Percentiles rank a stretch among this genome's conserved stretches.
Conservation (phyloP, 1,284 basidiomycete species). For the Sphaerobolus stellatus region DNA sequence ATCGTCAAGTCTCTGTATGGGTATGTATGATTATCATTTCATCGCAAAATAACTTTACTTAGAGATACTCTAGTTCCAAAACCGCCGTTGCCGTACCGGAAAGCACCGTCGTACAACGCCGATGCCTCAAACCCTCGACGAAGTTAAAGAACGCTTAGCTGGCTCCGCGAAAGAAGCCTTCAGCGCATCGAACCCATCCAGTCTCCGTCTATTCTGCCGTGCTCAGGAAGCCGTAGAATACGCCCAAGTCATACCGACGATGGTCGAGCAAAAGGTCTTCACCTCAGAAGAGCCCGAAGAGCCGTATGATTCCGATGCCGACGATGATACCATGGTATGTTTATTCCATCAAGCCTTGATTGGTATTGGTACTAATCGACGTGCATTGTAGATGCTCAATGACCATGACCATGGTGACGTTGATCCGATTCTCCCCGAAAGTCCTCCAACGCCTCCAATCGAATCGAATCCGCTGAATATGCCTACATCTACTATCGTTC, state of each 20-base stretch:
- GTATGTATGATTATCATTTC: conserved; percentile 29
- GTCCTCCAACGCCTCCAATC: neutral
- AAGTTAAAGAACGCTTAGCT: neutral
- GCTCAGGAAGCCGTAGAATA: no score
- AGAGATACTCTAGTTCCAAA: conserved; percentile 3
- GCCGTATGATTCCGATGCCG: neutral
- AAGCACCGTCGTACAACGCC: neutral
- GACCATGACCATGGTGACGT: neutral
- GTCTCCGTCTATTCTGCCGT: no score
- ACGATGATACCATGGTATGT: neutral
- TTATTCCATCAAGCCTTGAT: no score
- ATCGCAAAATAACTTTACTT: neutral
- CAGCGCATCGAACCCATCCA: neutral
- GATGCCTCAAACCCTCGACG: conserved; percentile 1
- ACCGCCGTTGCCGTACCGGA: conserved; percentile 5
- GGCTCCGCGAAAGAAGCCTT: neutral
- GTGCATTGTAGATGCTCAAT: no score
- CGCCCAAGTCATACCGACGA: no score
- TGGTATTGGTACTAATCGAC: no score
- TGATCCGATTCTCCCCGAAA: neutral
- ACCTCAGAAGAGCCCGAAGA: neutral
- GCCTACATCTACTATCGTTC: neutral
- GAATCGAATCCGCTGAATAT: neutral
- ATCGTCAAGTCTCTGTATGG: conserved; percentile 60
- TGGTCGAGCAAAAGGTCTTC: no score